Evolutionary conservation across 2,329 filamentous ascomycete genomes (phyloP).

Genomic region (Cladosporium sp.): DNA sequence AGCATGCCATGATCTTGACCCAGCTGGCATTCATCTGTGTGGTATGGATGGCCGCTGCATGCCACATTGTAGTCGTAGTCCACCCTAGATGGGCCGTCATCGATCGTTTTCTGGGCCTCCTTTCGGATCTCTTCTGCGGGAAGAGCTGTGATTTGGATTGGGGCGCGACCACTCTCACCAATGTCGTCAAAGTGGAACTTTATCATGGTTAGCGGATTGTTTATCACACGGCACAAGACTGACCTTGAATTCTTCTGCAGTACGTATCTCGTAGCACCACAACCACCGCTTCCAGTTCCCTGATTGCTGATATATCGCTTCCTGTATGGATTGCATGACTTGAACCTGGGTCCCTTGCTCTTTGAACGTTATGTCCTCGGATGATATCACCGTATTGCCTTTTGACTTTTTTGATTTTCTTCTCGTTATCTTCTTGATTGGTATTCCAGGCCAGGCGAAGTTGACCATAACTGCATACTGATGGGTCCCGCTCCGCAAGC

Average conservation of each 20-base stretch:
- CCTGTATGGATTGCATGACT: not conserved
- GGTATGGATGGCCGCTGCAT: not conserved
- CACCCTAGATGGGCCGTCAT: not conserved
- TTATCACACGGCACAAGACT: not conserved
- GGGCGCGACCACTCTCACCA: not conserved
- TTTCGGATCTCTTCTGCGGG: not conserved
- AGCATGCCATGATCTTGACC: not conserved
- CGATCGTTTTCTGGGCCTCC: not conserved
- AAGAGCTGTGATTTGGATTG: not conserved
- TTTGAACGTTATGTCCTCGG: not conserved
- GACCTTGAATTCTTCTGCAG: not conserved
- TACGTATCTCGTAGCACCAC: not conserved
- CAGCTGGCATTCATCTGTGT: not conserved
- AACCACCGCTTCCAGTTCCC: not conserved
- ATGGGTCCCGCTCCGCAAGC: not conserved
- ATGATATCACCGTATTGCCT: not conserved
- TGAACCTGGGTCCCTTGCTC: not conserved
- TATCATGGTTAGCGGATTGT: not conserved
- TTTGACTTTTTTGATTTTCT: not conserved
- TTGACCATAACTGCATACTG: not conserved
- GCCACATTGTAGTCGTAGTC: not conserved
- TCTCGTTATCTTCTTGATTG: not conserved
- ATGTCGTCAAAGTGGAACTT: not conserved
- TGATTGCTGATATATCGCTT: not conserved
- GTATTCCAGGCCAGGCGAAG: not conserved